A percentile compares a stretch with the other conserved stretches of the same genome.
Conservation (phyloP, 139 green algal genomes). For the Coelastrella sp. region DNA sequence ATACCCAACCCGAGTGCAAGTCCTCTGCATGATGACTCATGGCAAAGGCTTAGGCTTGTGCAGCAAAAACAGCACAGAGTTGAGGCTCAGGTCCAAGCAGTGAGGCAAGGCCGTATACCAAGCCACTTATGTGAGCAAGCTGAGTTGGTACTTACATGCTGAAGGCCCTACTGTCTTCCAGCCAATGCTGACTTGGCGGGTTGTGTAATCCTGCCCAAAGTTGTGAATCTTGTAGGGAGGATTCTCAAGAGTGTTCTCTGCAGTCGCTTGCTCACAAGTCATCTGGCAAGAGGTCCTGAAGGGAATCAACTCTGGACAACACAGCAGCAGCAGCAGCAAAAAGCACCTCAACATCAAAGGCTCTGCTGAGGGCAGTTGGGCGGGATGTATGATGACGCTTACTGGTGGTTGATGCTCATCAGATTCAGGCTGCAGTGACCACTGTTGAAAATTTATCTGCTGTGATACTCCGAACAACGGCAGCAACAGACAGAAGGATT, state of each 20-base stretch:
- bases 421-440: no score
- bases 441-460: no score
- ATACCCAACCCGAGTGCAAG: not conserved
- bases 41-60: not conserved
- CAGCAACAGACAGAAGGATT: no score
- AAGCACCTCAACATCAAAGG: no score
- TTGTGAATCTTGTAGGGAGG: slow-evolving; percentile 61
- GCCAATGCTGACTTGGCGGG: not conserved
- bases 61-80: no score
- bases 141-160: not conserved
- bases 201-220: not conserved
- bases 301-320: slow-evolving; percentile 9
- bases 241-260: slow-evolving; percentile 44
- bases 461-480: no score
- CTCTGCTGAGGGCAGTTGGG: no score
- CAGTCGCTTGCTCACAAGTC: not conserved
- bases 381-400: no score
- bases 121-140: not conserved
- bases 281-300: slow-evolving; percentile 27
- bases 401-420: no score
- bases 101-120: no score
- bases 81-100: no score
- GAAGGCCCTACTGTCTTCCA: not conserved
- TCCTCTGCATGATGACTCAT: not conserved
- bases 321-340: not conserved